phyloP scores from a whole-genome alignment of 208 protist genomes.

The Trypanosoma scelopori region DNA sequence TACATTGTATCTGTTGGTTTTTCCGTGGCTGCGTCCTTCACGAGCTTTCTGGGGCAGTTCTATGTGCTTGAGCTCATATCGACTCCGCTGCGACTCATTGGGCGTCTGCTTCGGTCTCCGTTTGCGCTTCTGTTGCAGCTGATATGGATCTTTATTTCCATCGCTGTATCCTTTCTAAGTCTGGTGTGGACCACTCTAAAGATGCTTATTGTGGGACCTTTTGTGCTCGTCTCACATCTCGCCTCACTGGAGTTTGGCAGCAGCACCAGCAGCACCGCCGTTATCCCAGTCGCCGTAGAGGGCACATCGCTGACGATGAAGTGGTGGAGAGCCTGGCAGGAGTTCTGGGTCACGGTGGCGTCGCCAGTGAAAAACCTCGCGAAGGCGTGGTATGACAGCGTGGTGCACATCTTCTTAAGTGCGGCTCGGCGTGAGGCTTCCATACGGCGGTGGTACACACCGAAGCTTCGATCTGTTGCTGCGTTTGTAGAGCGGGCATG shows the following conservation, averaged over 20 bases:
- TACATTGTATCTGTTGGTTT: conserved; percentile 70
- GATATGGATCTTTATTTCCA: conserved; percentile 36
- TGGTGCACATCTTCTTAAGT: conserved; percentile 54
- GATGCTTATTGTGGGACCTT: conserved; percentile 51
- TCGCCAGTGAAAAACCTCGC: conserved; percentile 78
- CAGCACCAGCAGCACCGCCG: conserved; percentile 20
- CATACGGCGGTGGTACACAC: conserved; percentile 66
- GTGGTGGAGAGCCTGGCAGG: conserved; percentile 65
- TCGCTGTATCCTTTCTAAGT: conserved; percentile 34
- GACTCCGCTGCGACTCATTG: conserved; percentile 22
- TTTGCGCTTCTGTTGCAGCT: conserved; percentile 49
- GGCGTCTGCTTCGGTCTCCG: conserved; percentile 40
- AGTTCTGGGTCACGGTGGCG: conserved; percentile 83
- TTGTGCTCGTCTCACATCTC: conserved; percentile 49
- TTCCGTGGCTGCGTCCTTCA: conserved; percentile 55
- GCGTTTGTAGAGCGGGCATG: conserved; percentile 21
- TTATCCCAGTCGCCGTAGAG: conserved; percentile 39
- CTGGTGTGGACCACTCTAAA: conserved; percentile 44
- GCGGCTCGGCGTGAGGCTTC: conserved; percentile 59
- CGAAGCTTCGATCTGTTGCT: conserved; percentile 15
- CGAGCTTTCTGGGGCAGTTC: conserved; percentile 58
- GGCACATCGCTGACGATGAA: conserved; percentile 48
- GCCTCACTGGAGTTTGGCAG: conserved; percentile 30
- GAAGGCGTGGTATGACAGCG: conserved; percentile 73
- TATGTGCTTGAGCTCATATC: conserved; percentile 51